These are phyloP conservation scores for Podospora appendiculata DNA, from an alignment of 495 filamentous ascomycete genomes.

Conservation along the genomic window DNA sequence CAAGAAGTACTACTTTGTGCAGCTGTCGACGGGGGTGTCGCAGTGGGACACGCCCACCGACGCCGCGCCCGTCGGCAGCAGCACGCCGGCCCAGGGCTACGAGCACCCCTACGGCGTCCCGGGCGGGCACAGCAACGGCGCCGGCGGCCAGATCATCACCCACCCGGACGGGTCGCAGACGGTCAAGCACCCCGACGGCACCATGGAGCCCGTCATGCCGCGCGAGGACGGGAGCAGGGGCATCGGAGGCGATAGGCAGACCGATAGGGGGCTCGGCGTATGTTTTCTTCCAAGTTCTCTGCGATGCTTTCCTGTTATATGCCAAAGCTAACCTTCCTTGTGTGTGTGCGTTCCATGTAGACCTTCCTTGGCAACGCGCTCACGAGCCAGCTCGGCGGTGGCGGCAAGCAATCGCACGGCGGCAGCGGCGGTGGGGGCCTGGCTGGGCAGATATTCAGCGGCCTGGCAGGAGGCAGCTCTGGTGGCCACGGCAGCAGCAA, in stretches of 20 bases:
- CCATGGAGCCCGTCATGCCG: constrained; percentile 38
- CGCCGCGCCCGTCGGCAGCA: constrained; percentile 41
- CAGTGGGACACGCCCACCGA: constrained; percentile 74
- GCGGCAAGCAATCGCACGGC: constrained; percentile 8
- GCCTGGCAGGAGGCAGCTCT: constrained; percentile 20
- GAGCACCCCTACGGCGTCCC: constrained; percentile 48
- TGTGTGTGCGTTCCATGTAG: constrained; percentile 1
- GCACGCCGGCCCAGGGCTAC: constrained; percentile 36
- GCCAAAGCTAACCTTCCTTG: background rate
- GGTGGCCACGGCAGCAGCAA: constrained; percentile 22
- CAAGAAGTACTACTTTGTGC: constrained; percentile 74
- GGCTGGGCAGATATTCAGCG: constrained; percentile 27
- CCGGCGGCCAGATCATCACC: constrained; percentile 36
- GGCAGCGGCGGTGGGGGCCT: constrained; percentile 25
- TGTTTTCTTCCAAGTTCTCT: constrained; percentile 11
- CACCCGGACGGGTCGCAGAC: constrained; percentile 47
- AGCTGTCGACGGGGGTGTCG: constrained; percentile 63
- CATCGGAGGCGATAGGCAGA: constrained; percentile 20
- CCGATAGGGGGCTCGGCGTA: constrained; percentile 41
- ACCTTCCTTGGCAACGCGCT: constrained; percentile 20
- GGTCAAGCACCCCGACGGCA: constrained; percentile 40
- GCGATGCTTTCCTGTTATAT: background rate
- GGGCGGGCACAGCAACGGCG: constrained; percentile 8
- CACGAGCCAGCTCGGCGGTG: constrained; percentile 11
- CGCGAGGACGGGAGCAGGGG: constrained; percentile 29